Evolutionary conservation across 768 basidiomycete species (phyloP).

Genomic region (Termitomyces sp.): DNA sequence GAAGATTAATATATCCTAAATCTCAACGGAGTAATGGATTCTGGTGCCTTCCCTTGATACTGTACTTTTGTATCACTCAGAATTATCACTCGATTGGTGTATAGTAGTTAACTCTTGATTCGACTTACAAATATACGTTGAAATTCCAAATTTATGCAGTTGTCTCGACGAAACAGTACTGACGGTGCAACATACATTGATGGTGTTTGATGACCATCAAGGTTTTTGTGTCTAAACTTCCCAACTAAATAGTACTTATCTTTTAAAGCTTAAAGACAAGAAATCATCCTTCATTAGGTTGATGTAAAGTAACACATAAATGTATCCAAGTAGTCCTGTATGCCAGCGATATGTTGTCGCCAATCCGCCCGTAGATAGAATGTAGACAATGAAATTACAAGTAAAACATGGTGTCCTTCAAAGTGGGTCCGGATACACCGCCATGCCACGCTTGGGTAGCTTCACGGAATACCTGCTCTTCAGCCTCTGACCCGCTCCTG

Average conservation of each 20-base stretch:
- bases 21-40: neutral
- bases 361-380: neutral
- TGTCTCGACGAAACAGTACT: neutral
- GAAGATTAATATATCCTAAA: neutral
- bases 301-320: neutral
- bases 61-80: neutral
- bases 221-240: neutral
- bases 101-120: neutral
- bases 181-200: neutral
- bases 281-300: neutral
- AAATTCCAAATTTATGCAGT: neutral
- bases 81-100: neutral
- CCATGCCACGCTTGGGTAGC: slow-evolving; percentile 28
- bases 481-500: slow-evolving; percentile 36
- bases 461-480: slow-evolving; percentile 47
- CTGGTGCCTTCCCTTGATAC: too few relatives aligned
- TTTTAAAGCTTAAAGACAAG: neutral
- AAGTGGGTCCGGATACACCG: neutral
- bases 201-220: neutral
- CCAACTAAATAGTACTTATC: neutral
- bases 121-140: neutral
- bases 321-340: neutral
- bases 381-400: neutral
- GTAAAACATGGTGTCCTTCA: slow-evolving; percentile 3
- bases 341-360: neutral